A percentile compares a stretch with the other conserved stretches of the same genome.
Conservation (phyloP, 768 basidiomycete genomes). For the Multifurca ochricompacta region DNA sequence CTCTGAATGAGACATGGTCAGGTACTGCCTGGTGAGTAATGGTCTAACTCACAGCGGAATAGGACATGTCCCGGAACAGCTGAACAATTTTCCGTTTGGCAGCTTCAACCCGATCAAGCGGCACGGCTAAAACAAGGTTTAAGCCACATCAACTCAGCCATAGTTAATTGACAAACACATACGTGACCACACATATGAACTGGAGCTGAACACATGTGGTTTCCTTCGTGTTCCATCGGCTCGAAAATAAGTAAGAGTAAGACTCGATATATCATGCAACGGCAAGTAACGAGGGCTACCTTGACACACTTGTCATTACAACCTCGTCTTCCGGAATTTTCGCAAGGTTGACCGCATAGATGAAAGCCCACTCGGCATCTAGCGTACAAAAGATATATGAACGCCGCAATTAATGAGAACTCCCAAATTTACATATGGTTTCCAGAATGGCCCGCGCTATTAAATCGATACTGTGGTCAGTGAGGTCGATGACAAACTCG, state of each 20-base stretch:
- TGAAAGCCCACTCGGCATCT: conserved; percentile 41
- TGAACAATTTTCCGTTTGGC: background rate
- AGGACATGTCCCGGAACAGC: conserved; percentile 1
- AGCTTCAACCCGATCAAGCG: background rate
- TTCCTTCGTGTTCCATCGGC: conserved; percentile 27
- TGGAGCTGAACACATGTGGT: conserved; percentile 46
- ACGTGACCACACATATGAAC: conserved; percentile 53
- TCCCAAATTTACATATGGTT: conserved; percentile 42
- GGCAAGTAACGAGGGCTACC: conserved; percentile 28
- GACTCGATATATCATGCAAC: background rate
- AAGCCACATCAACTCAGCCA: too few relatives aligned
- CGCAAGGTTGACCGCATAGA: conserved; percentile 46
- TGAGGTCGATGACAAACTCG: conserved; percentile 30
- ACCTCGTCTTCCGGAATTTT: conserved; percentile 38
- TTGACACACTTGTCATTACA: conserved; percentile 46
- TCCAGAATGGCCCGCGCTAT: conserved; percentile 48
- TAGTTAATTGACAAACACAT: background rate
- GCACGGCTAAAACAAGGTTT: background rate
- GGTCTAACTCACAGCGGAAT: background rate
- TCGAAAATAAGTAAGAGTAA: background rate
- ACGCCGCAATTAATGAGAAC: background rate
- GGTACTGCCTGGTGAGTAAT: background rate
- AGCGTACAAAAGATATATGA: background rate
- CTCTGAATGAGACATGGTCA: conserved; percentile 27
- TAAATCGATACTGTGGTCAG: background rate